Evolutionary conservation across 1,139 yeast genomes (phyloP), one percentile per base, ranked within the genome.

Genomic region (Debaryomycetaceae sp.): DNA sequence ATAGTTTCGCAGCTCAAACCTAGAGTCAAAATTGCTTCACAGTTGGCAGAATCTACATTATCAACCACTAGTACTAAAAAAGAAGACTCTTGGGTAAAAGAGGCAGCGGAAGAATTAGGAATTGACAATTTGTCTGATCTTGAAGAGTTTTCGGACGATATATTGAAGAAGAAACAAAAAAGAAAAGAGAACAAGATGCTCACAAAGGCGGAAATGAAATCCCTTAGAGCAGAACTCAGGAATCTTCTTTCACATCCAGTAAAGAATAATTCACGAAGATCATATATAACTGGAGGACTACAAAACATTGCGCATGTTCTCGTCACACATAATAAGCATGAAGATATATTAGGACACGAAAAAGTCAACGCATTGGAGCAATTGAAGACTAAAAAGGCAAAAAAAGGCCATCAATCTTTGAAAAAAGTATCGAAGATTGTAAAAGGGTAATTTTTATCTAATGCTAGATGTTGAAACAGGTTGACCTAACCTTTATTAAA

Each of bases 101-200:
- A 88, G 56, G 97, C 97, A 0, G 98, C 98, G 0, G 94, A 85
- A 38, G 98, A 92, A 42, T 71, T 94, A 41, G 99, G 96, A 5
- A 67, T 91, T 28, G 95, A 85, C 34, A 81, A 80, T 45, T 62
- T 80, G 40, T 70, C 76, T 30, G 89, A 82, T 41, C 70, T 82
- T 41, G 59, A 64, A 19, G 81, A 73, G 33, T 71, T 68, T 44
- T 88, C 81, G 49, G 95, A 85, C 56, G 84, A 80, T 44, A 75
- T 80, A 38, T 63, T 83, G 40, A 81, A 78, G 51, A 81, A 78
- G 56, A 83, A 78, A 55, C 73, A 87, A 49, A 72, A 71, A 51
- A 77, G 84, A 56, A 79, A 75, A 50, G 79, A 78, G 52, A 73
- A 70, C 42, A 83, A 79, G 54, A 62, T 72, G 42, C 59, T 83